Conservation (phyloP, 805 yeast genomes). For the Candida schatavii region DNA sequence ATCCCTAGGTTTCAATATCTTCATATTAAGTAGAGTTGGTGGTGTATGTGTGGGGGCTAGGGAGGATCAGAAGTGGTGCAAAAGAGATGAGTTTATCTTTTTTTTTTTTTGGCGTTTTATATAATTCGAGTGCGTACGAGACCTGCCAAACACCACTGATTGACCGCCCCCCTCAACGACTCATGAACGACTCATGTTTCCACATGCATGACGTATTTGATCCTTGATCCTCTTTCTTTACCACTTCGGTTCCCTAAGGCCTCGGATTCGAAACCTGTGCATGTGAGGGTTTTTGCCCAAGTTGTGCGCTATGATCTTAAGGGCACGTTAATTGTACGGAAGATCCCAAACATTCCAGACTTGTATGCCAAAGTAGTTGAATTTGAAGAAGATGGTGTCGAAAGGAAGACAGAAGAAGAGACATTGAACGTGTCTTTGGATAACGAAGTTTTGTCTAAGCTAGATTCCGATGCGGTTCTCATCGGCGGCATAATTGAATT, state of each 20-base stretch:
- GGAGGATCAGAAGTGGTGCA: no score
- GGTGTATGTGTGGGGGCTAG: no score
- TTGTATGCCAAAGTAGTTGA: constrained; percentile 10
- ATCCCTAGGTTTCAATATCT: constrained; percentile 49
- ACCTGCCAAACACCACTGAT: no score
- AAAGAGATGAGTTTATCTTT: constrained; percentile 2
- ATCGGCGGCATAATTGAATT: constrained; percentile 27
- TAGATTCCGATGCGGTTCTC: constrained; percentile 10
- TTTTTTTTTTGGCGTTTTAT: background rate
- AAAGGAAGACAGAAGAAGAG: constrained; percentile 9
- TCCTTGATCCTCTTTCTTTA: constrained; percentile 25
- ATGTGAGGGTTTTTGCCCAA: constrained; percentile 30
- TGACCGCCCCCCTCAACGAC: no score
- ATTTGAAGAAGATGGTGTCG: constrained; percentile 2
- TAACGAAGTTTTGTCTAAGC: constrained; percentile 6
- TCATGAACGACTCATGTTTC: no score
- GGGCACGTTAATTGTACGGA: constrained; percentile 13
- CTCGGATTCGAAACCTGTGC: constrained; percentile 14
- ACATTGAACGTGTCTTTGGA: background rate
- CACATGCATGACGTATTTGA: constrained; percentile 30
- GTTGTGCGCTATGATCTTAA: constrained; percentile 17
- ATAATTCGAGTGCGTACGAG: no score
- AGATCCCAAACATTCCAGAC: constrained; percentile 16
- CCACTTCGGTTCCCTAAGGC: constrained; percentile 21
- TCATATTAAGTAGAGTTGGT: no score